Percentiles rank a stretch among this genome's conserved stretches.
These are phyloP conservation scores for Malus orientalis DNA, from an alignment of 306 rosid species.

Conservation along the genomic window DNA sequence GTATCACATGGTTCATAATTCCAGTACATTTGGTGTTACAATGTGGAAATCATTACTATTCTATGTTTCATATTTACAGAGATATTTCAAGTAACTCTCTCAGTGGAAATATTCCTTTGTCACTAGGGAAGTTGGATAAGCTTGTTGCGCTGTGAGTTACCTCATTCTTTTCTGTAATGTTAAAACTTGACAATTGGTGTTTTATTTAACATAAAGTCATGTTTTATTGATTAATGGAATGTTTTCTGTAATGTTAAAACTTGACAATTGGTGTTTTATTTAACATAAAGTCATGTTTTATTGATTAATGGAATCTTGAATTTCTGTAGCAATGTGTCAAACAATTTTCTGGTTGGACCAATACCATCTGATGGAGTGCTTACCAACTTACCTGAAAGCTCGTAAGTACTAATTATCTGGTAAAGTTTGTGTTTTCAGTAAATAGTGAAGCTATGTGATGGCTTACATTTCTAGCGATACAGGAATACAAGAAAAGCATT, in stretches of 20 bases:
- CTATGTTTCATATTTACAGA: slow-evolving; percentile 38
- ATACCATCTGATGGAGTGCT: slow-evolving; percentile 88
- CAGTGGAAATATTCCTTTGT: slow-evolving; percentile 69
- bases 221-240: slow-evolving; percentile 9
- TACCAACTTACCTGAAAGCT: slow-evolving; percentile 57
- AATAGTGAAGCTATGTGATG: neutral
- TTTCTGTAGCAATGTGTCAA: slow-evolving; percentile 66
- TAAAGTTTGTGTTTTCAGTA: slow-evolving; percentile 7
- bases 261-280: neutral
- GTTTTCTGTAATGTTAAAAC: neutral
- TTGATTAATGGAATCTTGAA: slow-evolving; percentile 12
- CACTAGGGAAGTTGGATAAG: slow-evolving; percentile 73
- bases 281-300: neutral
- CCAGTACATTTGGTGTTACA: slow-evolving; percentile 11
- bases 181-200: neutral
- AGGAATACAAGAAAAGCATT: neutral
- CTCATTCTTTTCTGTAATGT: slow-evolving; percentile 11
- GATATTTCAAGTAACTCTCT: slow-evolving; percentile 91
- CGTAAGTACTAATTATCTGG: slow-evolving; percentile 53
- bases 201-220: neutral
- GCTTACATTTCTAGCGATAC: neutral
- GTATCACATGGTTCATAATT: neutral
- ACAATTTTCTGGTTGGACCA: slow-evolving; percentile 90
- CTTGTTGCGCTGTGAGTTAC: slow-evolving; percentile 59
- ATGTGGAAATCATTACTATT: slow-evolving; percentile 13